phyloP scores from a whole-genome alignment of 2,329 filamentous ascomycete genomes.

The Periconia sp. region DNA sequence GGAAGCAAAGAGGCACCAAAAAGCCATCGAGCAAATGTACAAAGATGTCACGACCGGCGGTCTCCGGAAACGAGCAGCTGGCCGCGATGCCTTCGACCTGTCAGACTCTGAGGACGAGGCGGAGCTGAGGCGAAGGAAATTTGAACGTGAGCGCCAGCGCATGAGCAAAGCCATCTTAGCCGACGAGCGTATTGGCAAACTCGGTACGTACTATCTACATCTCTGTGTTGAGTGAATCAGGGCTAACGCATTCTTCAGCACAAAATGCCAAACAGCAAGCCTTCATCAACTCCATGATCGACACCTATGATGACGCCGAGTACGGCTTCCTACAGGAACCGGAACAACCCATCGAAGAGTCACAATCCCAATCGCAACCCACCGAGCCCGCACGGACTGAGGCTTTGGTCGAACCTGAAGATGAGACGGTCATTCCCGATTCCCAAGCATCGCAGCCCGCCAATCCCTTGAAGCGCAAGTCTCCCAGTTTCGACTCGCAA shows the following conservation, averaged over 20 bases:
- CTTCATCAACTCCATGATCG: conserved; percentile 87
- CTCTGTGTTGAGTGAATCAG: background rate
- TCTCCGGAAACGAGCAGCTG: conserved; percentile 76
- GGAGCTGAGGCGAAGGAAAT: conserved; percentile 75
- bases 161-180: conserved; percentile 87
- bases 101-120: conserved; percentile 90
- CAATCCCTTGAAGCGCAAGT: conserved; percentile 44
- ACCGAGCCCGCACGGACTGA: conserved; percentile 15
- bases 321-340: conserved; percentile 70
- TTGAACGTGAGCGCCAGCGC: conserved; percentile 83
- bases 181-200: conserved; percentile 87
- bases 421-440: conserved; percentile 34
- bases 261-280: conserved; percentile 86
- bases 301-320: conserved; percentile 71
- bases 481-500: conserved; percentile 43
- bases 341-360: conserved; percentile 33
- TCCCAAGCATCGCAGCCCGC: conserved; percentile 40
- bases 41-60: conserved; percentile 89
- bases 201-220: conserved; percentile 43
- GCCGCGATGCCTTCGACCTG: conserved; percentile 65
- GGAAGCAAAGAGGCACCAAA: conserved; percentile 78
- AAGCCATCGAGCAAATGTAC: conserved; percentile 86
- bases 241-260: conserved; percentile 47
- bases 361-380: conserved; percentile 13
- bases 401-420: background rate